These are phyloP conservation scores for Trichoderma cornu-damae DNA, from an alignment of 2,329 filamentous ascomycete species.

Conservation along the genomic window DNA sequence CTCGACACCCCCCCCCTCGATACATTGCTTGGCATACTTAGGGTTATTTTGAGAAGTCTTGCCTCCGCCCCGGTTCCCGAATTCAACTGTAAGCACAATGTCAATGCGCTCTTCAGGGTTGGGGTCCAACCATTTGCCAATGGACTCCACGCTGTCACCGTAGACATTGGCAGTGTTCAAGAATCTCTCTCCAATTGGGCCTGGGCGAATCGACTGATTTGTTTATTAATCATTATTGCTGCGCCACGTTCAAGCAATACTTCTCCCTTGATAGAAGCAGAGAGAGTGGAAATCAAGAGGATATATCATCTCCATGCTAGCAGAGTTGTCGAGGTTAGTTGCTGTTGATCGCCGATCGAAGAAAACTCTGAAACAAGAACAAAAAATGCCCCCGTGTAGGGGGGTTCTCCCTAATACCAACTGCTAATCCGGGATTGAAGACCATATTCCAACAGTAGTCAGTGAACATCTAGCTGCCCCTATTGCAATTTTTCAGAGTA, in stretches of 20 bases:
- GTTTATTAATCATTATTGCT: neutral
- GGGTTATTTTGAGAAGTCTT: slow-evolving; percentile 1
- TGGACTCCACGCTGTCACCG: slow-evolving; percentile 43
- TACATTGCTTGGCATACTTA: slow-evolving; percentile 20
- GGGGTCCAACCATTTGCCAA: slow-evolving; percentile 48
- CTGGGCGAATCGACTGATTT: too few species aligned
- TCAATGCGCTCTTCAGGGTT: slow-evolving; percentile 41
- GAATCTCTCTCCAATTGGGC: slow-evolving; percentile 44
- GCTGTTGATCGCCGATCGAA: neutral
- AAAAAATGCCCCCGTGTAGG: neutral
- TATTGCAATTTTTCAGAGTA: neutral
- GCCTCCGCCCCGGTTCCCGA: slow-evolving; percentile 22
- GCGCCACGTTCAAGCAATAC: neutral
- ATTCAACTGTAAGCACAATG: slow-evolving; percentile 46
- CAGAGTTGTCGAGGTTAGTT: neutral
- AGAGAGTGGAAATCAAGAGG: too few species aligned
- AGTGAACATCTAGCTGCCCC: neutral
- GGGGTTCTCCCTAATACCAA: neutral
- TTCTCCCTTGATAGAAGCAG: neutral
- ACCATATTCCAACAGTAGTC: neutral
- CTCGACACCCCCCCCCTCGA: slow-evolving; percentile 31
- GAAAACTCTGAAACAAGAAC: too few species aligned
- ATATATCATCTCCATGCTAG: too few species aligned
- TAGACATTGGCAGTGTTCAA: slow-evolving; percentile 50
- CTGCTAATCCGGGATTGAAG: neutral